Percentiles rank a stretch among this genome's conserved stretches.
Evolutionary conservation across 495 filamentous ascomycete genomes (phyloP).

Genomic region (Lasiosphaeris hirsuta): DNA sequence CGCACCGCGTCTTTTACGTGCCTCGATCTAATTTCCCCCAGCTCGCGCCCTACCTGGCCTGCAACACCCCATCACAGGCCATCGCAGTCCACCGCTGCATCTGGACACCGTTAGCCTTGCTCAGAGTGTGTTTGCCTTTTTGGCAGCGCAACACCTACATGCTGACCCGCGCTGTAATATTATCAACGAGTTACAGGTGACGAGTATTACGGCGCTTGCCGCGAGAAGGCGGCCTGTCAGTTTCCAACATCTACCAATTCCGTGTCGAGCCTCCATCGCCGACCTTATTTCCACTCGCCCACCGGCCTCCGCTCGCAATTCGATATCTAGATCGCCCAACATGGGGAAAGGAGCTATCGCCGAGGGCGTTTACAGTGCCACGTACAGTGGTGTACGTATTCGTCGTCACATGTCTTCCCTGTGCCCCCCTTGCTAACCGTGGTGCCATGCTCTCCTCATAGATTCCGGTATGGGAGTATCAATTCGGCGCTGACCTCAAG

Average conservation of each 20-base stretch:
- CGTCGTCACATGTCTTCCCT: conserved; percentile 4
- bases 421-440: conserved; percentile 2
- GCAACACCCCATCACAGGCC: not conserved
- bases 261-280: too few relatives aligned
- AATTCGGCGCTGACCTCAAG: conserved; percentile 66
- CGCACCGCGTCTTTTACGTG: conserved; percentile 32
- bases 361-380: conserved; percentile 74
- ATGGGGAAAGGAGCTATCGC: conserved; percentile 40
- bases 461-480: conserved; percentile 89
- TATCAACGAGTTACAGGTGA: too few relatives aligned
- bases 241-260: too few relatives aligned
- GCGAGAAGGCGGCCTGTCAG: too few relatives aligned
- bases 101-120: not conserved
- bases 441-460: conserved; percentile 30
- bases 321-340: not conserved
- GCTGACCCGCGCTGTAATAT: too few relatives aligned
- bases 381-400: conserved; percentile 82
- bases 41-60: not conserved
- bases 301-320: not conserved
- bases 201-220: too few relatives aligned
- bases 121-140: not conserved
- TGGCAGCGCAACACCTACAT: too few relatives aligned
- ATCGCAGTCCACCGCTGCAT: not conserved
- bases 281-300: not conserved
- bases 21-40: conserved; percentile 18